Conservation (phyloP, 2,329 filamentous ascomycete genomes). For the Fusarium tricinctum region DNA sequence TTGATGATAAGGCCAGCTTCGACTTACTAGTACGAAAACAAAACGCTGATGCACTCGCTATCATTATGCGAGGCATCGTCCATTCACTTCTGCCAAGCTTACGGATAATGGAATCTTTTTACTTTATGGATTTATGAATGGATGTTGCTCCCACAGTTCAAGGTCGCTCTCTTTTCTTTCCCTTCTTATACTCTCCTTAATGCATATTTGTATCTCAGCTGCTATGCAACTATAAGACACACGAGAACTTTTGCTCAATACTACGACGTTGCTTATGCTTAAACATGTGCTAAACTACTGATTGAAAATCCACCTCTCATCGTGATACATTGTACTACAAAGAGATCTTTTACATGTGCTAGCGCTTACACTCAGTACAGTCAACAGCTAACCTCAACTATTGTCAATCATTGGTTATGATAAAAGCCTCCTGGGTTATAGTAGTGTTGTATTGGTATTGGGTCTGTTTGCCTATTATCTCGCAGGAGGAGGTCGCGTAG, state of each 20-base stretch:
- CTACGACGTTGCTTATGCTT: neutral
- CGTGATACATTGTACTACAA: too few relatives aligned
- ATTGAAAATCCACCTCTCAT: too few relatives aligned
- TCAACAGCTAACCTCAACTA: too few relatives aligned
- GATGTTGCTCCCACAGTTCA: neutral
- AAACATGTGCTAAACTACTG: too few relatives aligned
- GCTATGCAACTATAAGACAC: neutral
- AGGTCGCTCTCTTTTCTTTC: neutral
- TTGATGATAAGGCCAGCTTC: neutral
- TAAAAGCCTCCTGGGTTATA: too few relatives aligned
- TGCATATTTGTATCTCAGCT: neutral
- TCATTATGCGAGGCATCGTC: neutral
- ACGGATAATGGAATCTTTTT: neutral
- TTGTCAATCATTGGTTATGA: too few relatives aligned
- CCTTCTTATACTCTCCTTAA: slow-evolving; percentile 19
- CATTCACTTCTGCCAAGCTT: neutral
- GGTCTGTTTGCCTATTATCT: too few relatives aligned
- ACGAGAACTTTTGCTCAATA: neutral
- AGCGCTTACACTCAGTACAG: too few relatives aligned
- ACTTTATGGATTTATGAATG: neutral
- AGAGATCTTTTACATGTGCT: too few relatives aligned
- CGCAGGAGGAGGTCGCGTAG: too few relatives aligned
- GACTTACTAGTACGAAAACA: neutral
- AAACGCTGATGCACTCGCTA: neutral
- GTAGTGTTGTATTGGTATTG: too few relatives aligned